These are phyloP conservation scores for Coemansia sp. DNA, from an alignment of 192 early-diverging fungal species.

Conservation along the genomic window DNA sequence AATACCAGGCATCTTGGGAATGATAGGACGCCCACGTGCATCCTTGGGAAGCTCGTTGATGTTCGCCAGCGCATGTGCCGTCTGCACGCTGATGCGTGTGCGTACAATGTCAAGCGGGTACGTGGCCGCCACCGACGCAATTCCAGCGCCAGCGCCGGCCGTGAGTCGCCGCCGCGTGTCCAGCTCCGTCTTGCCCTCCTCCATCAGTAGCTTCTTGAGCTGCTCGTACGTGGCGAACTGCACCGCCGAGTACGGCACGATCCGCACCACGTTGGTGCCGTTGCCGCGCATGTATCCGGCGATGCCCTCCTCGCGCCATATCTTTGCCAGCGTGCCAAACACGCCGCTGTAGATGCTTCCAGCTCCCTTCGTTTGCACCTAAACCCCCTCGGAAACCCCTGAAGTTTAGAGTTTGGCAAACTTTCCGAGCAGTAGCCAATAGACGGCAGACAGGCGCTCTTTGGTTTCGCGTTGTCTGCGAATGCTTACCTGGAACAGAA, in stretches of 20 bases:
- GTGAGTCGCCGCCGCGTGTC: constrained; percentile 68
- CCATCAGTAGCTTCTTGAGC: constrained; percentile 70
- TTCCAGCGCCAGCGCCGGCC: constrained; percentile 73
- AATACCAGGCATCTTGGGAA: constrained; percentile 70
- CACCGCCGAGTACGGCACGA: constrained; percentile 78
- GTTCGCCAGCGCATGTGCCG: constrained; percentile 57
- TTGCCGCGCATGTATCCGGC: constrained; percentile 75
- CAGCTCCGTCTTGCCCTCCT: constrained; percentile 64
- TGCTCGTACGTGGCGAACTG: constrained; percentile 84
- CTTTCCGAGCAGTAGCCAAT: constrained; percentile 9
- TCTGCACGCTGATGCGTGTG: constrained; percentile 74
- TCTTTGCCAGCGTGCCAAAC: constrained; percentile 66
- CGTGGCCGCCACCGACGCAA: constrained; percentile 73
- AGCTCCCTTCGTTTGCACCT: constrained; percentile 53
- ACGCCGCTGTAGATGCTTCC: constrained; percentile 67
- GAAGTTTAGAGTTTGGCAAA: not conserved
- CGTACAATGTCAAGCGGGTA: constrained; percentile 80
- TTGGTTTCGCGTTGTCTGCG: not conserved
- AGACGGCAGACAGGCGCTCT: not conserved
- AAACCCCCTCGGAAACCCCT: constrained; percentile 21
- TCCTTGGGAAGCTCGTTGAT: constrained; percentile 40
- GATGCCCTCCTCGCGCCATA: constrained; percentile 76
- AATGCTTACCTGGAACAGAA: constrained; percentile 70
- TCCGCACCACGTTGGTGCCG: constrained; percentile 81
- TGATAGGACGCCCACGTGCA: constrained; percentile 51